Conservation (phyloP, 306 rosid species). For the Trichosanthes truncata region DNA sequence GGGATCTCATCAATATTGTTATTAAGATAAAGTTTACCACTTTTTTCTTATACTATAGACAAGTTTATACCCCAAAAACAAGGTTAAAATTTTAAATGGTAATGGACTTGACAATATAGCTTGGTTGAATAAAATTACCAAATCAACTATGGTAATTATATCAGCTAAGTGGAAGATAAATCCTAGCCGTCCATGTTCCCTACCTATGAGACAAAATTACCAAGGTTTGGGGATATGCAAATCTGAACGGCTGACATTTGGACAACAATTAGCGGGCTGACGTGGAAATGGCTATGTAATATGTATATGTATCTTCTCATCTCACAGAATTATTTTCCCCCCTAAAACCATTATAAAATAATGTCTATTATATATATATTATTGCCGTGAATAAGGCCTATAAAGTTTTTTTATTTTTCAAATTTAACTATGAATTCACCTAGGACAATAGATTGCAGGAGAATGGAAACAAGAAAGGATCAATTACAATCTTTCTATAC, state of each 20-base stretch:
- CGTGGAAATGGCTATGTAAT: not conserved
- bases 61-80: no score
- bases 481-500: no score
- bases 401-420: no score
- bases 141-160: not conserved
- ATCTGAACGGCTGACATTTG: not conserved
- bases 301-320: no score
- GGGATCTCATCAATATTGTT: no score
- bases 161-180: not conserved
- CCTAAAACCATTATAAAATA: not conserved
- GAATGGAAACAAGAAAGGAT: not conserved
- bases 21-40: no score
- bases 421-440: not conserved
- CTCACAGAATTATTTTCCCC: no score
- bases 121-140: not conserved
- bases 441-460: not conserved
- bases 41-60: no score
- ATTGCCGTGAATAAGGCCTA: no score
- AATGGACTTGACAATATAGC: not conserved
- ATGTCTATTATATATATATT: no score
- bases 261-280: not conserved
- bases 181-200: conserved; percentile 5
- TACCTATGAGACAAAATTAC: not conserved
- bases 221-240: not conserved
- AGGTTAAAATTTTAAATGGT: not conserved